Percentiles rank a stretch among this genome's conserved stretches.
Evolutionary conservation across 2,329 filamentous ascomycete genomes (phyloP).

Genomic region (Sphaerulina populicola): DNA sequence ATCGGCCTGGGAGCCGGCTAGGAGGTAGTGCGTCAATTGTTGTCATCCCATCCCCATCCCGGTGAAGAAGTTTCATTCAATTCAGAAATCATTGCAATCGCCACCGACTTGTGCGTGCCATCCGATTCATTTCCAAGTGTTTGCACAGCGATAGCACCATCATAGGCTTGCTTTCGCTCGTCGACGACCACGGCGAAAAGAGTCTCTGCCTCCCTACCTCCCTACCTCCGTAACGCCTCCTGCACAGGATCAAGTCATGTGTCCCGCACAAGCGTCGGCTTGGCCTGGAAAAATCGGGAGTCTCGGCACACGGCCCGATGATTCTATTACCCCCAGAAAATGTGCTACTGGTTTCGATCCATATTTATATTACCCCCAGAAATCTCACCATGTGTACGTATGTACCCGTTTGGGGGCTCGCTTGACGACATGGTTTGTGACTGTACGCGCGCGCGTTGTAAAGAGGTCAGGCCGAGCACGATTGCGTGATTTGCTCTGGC

Average conservation of each 20-base stretch:
- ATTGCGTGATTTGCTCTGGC: not conserved
- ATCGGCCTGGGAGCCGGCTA: not conserved
- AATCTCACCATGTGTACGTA: slow-evolving; percentile 4
- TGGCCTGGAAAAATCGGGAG: not conserved
- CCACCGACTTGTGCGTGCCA: not conserved
- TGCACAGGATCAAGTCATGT: slow-evolving; percentile 10
- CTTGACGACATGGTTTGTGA: not conserved
- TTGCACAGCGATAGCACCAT: slow-evolving; percentile 14
- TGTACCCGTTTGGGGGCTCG: not conserved
- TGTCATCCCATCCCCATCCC: slow-evolving; percentile 5
- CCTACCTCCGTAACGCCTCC: too few relatives aligned
- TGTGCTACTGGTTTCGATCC: not conserved
- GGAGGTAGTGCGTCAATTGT: slow-evolving; percentile 3
- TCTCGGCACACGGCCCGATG: slow-evolving; percentile 11
- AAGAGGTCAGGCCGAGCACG: slow-evolving; percentile 2
- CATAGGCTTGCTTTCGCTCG: slow-evolving; percentile 16
- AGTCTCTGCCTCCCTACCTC: too few relatives aligned
- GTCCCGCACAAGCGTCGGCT: slow-evolving; percentile 9
- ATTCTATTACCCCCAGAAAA: slow-evolving; percentile 7
- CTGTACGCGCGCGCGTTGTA: too few relatives aligned
- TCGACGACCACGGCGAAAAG: not conserved
- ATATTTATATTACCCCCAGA: slow-evolving; percentile 6
- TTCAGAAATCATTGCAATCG: not conserved
- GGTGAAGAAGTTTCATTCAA: not conserved
- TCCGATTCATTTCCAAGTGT: slow-evolving; percentile 11